Percentiles rank a stretch among this genome's conserved stretches.
These are phyloP conservation scores for Globisporangium sylvaticum DNA, from an alignment of 352 stramenopile genomes.

Conservation along the genomic window DNA sequence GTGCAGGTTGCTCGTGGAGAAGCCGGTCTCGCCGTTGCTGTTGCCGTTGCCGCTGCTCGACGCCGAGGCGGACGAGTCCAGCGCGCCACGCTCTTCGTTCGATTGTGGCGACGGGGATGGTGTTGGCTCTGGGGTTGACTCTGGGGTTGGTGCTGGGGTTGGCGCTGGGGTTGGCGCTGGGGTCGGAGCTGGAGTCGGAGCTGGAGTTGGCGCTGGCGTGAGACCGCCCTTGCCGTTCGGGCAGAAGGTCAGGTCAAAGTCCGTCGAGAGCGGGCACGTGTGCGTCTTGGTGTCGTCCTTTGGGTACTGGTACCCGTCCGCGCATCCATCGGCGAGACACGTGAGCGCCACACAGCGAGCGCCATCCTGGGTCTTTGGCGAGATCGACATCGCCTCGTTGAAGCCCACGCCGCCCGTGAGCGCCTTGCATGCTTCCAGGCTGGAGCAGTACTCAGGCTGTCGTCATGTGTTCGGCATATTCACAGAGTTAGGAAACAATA, in stretches of 20 bases:
- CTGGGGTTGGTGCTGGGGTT: conserved; percentile 31
- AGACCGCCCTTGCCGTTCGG: conserved; percentile 34
- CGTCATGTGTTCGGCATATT: not conserved
- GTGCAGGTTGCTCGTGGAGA: conserved; percentile 2
- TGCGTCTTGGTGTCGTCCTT: conserved; percentile 77
- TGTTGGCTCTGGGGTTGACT: conserved; percentile 22
- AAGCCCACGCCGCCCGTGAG: conserved; percentile 58
- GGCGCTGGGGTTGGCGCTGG: conserved; percentile 30
- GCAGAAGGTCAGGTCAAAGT: conserved; percentile 68
- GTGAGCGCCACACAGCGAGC: conserved; percentile 41
- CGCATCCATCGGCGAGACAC: conserved; percentile 46
- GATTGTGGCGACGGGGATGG: conserved; percentile 16
- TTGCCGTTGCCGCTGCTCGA: conserved; percentile 17
- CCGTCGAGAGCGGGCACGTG: conserved; percentile 32
- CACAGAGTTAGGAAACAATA: not conserved
- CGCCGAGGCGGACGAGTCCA: conserved; percentile 11
- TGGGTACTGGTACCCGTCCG: conserved; percentile 58
- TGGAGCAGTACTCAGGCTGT: conserved; percentile 54
- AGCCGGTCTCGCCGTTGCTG: conserved; percentile 12
- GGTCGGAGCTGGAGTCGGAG: conserved; percentile 26
- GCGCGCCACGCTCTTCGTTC: conserved; percentile 14
- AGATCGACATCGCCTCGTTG: conserved; percentile 65
- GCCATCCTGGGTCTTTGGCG: conserved; percentile 27
- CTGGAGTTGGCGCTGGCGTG: conserved; percentile 20
- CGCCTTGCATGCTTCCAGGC: conserved; percentile 50